A percentile compares a stretch with the other conserved stretches of the same genome.
Conservation (phyloP, 306 rosid genomes). For the Malus sylvestris region DNA sequence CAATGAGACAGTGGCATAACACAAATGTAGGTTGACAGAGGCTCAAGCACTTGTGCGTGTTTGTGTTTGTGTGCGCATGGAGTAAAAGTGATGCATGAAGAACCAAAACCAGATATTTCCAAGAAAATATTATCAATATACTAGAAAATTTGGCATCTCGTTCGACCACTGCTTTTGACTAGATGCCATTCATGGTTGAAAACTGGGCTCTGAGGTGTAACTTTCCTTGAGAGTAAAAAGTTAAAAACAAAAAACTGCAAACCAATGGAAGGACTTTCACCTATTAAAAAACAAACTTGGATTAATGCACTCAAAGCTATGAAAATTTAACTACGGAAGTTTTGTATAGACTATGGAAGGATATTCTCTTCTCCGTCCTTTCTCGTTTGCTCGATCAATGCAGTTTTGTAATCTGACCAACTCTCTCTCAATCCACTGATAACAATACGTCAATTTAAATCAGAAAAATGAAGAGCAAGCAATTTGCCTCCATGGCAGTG, state of each 20-base stretch:
- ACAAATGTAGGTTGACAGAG: background rate
- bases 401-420: constrained; percentile 24
- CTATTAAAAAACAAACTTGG: background rate
- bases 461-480: background rate
- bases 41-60: background rate
- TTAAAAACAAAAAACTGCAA: background rate
- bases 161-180: too few species aligned
- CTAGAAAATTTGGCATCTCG: too few species aligned
- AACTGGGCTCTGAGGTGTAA: too few species aligned
- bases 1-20: background rate
- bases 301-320: background rate
- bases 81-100: background rate
- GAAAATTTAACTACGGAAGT: background rate
- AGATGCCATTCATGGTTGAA: too few species aligned
- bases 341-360: constrained; percentile 15
- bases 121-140: too few species aligned
- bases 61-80: background rate
- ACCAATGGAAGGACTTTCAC: background rate
- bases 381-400: constrained; percentile 31
- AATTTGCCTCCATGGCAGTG: background rate
- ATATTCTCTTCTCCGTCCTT: constrained; percentile 45
- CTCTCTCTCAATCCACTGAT: constrained; percentile 36
- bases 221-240: background rate
- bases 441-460: background rate
- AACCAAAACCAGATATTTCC: too few species aligned